Percentiles rank a stretch among this genome's conserved stretches.
Conservation (phyloP, 345 rosid species). For the Jatropha curcas region DNA sequence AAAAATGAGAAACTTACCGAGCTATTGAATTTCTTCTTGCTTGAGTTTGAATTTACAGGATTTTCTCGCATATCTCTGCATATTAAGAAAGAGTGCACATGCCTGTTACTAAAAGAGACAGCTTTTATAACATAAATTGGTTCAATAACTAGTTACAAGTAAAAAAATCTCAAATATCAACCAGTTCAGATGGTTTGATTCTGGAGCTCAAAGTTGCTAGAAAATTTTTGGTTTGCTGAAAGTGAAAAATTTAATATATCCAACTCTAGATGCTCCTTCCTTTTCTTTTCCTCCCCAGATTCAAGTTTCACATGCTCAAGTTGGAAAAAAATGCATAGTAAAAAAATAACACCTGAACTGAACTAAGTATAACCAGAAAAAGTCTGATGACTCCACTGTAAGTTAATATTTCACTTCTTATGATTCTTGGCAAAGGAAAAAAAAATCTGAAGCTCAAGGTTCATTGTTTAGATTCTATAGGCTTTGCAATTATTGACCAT, state of each 20-base stretch:
- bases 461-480: not conserved
- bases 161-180: not conserved
- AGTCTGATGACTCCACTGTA: not conserved
- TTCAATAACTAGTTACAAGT: not conserved
- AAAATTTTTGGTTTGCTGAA: not conserved
- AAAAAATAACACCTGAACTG: no score
- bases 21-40: conserved; percentile 57
- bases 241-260: not conserved
- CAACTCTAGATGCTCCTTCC: not conserved
- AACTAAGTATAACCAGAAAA: not conserved
- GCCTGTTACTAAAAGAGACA: conserved; percentile 8
- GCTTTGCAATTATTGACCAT: not conserved
- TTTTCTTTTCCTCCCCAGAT: not conserved
- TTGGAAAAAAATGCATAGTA: no score
- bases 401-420: not conserved
- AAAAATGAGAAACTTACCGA: conserved; percentile 49
- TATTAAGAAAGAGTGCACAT: conserved; percentile 15
- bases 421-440: not conserved
- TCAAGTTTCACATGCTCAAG: not conserved
- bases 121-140: not conserved
- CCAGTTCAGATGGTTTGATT: not conserved
- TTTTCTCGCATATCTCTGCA: conserved; percentile 54
- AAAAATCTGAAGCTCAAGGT: not conserved
- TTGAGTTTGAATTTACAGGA: conserved; percentile 30
- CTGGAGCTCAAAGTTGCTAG: not conserved